Evolutionary conservation across 495 filamentous ascomycete species (phyloP).

Genomic region (Aspergillus coremiiformis): DNA sequence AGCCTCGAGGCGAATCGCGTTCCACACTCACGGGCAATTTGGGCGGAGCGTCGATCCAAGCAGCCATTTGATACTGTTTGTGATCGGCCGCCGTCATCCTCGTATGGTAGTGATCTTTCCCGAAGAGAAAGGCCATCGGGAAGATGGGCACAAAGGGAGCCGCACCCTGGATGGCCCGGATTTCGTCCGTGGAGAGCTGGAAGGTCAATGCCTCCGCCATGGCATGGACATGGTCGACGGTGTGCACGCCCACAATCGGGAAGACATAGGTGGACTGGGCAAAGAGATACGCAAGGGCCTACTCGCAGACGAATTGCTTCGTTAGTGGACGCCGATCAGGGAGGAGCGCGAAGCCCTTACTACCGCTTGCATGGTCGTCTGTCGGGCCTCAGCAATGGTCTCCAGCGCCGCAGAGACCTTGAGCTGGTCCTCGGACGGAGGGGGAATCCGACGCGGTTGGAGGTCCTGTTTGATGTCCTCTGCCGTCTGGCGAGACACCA

Average conservation of each 20-base stretch:
- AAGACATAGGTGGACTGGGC: too few species aligned
- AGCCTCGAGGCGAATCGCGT: too few species aligned
- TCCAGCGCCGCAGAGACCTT: constrained; percentile 10
- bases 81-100: background rate
- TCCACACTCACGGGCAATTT: too few species aligned
- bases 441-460: background rate
- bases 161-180: background rate
- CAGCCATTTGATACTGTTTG: background rate
- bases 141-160: constrained; percentile 1
- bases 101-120: background rate
- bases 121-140: background rate
- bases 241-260: too few species aligned
- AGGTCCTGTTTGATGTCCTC: background rate
- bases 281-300: too few species aligned
- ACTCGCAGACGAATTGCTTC: too few species aligned
- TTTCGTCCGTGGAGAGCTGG: background rate
- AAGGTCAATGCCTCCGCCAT: background rate
- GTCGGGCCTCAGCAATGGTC: constrained; percentile 4
- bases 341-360: background rate
- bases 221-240: too few species aligned
- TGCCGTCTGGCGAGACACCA: constrained; percentile 21
- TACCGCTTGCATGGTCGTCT: constrained; percentile 8
- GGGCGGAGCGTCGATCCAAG: background rate
- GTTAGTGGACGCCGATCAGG: background rate
- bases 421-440: constrained; percentile 6